Base-by-base conservation (phyloP, 2,329 filamentous ascomycete species). In the Hypoxylon sp. region DNA sequence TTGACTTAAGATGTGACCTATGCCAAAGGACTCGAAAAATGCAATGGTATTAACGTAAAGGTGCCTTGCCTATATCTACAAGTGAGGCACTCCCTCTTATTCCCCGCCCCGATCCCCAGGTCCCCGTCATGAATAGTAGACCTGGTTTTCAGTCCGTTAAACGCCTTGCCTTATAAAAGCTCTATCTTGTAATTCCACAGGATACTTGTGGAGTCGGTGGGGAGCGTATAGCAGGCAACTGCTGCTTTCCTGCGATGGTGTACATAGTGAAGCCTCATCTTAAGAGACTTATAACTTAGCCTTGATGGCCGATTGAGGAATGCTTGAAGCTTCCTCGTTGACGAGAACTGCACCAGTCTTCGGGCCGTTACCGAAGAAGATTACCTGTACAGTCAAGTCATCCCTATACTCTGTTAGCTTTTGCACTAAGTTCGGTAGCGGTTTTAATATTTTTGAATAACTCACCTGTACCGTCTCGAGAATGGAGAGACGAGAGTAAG, bases 301-400 rank as follows among this genome's bases (percentile, higher is more conserved):
- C 69, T 78, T 78, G 57, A 75, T 48, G 36, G 66, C 50, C 13
- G 73, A 45, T 68, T 74, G 73, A 55, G 82, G 81, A 1, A 83
- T 79, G 41, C 91, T 93, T 66, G 91, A 97, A 1, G 96, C 96
- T 76, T 98, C 95, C 70, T 91, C 85, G 80, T 98, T 99, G 63
- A 97, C 79, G 4, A 91, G 87, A 4, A 98, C 91, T 69, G 91
- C 90, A 36, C 94, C 94, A 30, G 87, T 91, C 78, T 90, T 90
- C 58, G 90, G 84, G 36, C 91, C 89, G 73, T 97, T 89, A 66
- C 96, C 96, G 75, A 99, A 99, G 86, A 99, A 99, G 76, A 99
- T 97, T 67, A 99, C 96, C 80, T 99, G 93, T 14, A 99, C 95
- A 0, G 96, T 99, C 69, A 99, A 83, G 78, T 99, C 96, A 78